phyloP scores from a whole-genome alignment of 371 early-diverging fungal genomes.

The Mucor circinelloides region DNA sequence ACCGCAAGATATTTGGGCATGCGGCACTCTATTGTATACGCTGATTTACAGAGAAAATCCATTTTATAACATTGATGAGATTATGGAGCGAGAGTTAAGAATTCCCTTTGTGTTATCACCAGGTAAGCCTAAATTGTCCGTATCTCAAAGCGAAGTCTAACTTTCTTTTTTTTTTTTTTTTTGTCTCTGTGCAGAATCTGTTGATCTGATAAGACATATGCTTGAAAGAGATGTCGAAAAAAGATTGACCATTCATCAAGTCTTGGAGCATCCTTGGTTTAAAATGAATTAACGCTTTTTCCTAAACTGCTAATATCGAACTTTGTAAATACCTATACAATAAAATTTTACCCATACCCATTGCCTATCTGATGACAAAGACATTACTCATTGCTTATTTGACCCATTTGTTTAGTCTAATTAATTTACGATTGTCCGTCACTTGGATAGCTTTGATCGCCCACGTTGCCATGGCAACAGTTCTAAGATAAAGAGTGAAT shows the following conservation, averaged over 20 bases:
- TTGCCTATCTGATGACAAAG: no score
- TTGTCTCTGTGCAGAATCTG: constrained; percentile 42
- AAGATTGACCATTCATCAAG: constrained; percentile 56
- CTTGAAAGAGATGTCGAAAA: constrained; percentile 51
- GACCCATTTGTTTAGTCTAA: no score
- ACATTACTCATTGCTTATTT: no score
- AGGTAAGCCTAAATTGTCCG: constrained; percentile 66
- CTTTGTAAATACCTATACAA: neutral
- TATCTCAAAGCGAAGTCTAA: constrained; percentile 43
- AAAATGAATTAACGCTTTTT: neutral
- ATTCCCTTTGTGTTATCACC: constrained; percentile 15
- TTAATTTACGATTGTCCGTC: no score
- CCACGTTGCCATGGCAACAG: no score
- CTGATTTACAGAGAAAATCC: constrained; percentile 55
- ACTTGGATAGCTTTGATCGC: no score
- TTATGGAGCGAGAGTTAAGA: constrained; percentile 26
- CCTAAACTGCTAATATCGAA: neutral
- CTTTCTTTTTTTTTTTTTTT: no score
- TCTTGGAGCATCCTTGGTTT: constrained; percentile 48
- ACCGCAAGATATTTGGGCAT: constrained; percentile 82
- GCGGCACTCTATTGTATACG: constrained; percentile 78
- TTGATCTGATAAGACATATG: constrained; percentile 59
- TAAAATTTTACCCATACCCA: no score
- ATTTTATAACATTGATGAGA: constrained; percentile 26
- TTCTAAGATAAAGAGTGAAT: no score